phyloP scores from a whole-genome alignment of 2,329 filamentous ascomycete genomes.

The Cercospora sesami region DNA sequence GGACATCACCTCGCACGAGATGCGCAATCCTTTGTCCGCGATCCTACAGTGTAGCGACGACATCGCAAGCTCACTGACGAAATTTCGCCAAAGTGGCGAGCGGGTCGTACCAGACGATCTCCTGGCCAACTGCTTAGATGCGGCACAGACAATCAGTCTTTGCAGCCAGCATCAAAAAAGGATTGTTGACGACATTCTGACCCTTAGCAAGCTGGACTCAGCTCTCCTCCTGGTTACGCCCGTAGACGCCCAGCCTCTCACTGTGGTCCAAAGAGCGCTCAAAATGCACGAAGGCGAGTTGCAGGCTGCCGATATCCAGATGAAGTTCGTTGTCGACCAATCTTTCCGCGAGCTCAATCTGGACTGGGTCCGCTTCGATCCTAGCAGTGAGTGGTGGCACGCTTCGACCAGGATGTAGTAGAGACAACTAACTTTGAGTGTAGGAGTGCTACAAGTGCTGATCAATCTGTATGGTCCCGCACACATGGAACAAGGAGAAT shows the following conservation, averaged over 20 bases:
- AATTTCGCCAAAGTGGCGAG: slow-evolving; percentile 48
- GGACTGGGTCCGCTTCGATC: slow-evolving; percentile 71
- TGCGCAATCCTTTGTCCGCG: slow-evolving; percentile 70
- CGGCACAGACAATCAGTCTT: slow-evolving; percentile 73
- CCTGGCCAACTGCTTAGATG: slow-evolving; percentile 65
- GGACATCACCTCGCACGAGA: slow-evolving; percentile 47
- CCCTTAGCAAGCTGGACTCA: slow-evolving; percentile 73
- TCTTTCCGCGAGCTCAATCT: slow-evolving; percentile 60
- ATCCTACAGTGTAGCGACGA: slow-evolving; percentile 76
- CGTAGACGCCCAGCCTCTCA: slow-evolving; percentile 65
- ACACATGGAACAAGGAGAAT: slow-evolving; percentile 39
- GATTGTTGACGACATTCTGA: slow-evolving; percentile 74
- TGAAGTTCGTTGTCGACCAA: slow-evolving; percentile 63
- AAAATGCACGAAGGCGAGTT: slow-evolving; percentile 80
- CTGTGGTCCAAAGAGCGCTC: slow-evolving; percentile 65
- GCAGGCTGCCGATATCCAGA: slow-evolving; percentile 65
- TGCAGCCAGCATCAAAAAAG: slow-evolving; percentile 79
- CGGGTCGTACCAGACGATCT: slow-evolving; percentile 42
- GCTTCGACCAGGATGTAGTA: background rate
- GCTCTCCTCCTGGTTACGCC: slow-evolving; percentile 72
- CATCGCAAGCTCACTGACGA: slow-evolving; percentile 57
- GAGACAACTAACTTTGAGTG: background rate
- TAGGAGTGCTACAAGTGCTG: slow-evolving; percentile 69
- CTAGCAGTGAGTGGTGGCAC: slow-evolving; percentile 49
- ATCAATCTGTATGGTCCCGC: slow-evolving; percentile 62